Evolutionary conservation across 352 stramenopile species (phyloP).

Genomic region (Thalassiosira livingstoniorum): DNA sequence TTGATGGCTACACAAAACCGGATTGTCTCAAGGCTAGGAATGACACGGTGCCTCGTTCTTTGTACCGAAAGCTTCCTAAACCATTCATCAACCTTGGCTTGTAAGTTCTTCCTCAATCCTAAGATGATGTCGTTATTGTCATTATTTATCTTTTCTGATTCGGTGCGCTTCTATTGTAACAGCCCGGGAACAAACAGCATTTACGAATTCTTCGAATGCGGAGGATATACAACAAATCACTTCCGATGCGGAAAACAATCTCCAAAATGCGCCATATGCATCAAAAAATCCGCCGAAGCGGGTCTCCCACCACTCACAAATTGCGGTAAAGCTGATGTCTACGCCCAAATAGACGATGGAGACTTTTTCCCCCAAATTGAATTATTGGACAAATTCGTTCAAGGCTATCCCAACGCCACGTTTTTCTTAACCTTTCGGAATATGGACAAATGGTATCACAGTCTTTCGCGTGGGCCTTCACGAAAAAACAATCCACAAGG

Average conservation of each 20-base stretch:
- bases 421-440: slow-evolving; percentile 52
- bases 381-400: slow-evolving; percentile 27
- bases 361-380: slow-evolving; percentile 56
- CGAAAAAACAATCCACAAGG: slow-evolving; percentile 9
- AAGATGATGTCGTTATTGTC: slow-evolving; percentile 15
- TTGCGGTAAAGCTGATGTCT: slow-evolving; percentile 34
- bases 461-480: slow-evolving; percentile 32
- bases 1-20: too few species aligned
- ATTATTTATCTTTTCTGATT: neutral
- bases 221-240: slow-evolving; percentile 39
- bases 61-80: slow-evolving; percentile 27
- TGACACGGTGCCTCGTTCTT: slow-evolving; percentile 28
- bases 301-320: slow-evolving; percentile 20
- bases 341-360: slow-evolving; percentile 45
- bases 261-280: slow-evolving; percentile 37
- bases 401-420: slow-evolving; percentile 47
- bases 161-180: neutral
- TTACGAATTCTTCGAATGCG: slow-evolving; percentile 50
- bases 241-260: slow-evolving; percentile 14
- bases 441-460: slow-evolving; percentile 40
- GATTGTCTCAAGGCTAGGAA: slow-evolving; percentile 34
- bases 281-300: slow-evolving; percentile 25
- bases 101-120: too few species aligned
- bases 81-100: slow-evolving; percentile 47
- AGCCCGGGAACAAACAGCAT: slow-evolving; percentile 30